Evolutionary conservation across 805 yeast genomes (phyloP), one percentile per base, ranked within the genome.

Genomic region (Kuraishia floccosa): DNA sequence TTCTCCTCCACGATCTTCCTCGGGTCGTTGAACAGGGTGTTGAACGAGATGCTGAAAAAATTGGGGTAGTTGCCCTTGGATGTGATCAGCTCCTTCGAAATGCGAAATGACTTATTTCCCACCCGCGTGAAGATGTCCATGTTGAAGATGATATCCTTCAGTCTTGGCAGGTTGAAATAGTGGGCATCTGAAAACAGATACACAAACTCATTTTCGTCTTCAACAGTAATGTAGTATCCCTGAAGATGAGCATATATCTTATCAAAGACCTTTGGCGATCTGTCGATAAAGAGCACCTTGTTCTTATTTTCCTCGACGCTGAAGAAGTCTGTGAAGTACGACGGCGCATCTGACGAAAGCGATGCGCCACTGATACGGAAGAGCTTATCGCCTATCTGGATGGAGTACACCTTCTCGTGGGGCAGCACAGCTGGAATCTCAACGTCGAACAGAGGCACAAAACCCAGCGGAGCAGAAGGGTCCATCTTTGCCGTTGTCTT

Each of bases 341-440:
- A 82, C 0, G 96, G 96, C 0, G 78, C 77, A 54, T 86, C 96
- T 2, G 81, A 80, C 17, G 85, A 78, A 24, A 86, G 54, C 2
- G 94, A 83, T 1, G 91, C 87, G 1, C 95, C 95, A 44, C 85
- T 76, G 12, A 78, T 42, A n/a, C 63, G 58, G 50, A 76, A 85
- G 17, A 71, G 39, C 39, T 60, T 62, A 25, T 62, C 65, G 0
- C 94, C 94, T 9, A 84, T 73, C 46, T 77, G 83, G 17, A 85
- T 65, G 12, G 75, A 62, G 52, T 67, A 85, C 52, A 81, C 71
- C 35, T 63, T 68, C 26, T 76, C 80, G 41, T 75, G 82, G 1
- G 91, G 89, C 17, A 84, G 58, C 3, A 73, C 42, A 2, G 48
- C 46, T 3, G 76, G 72, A 26, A 76, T 72, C 3, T 43, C 25